A percentile compares a stretch with the other conserved stretches of the same genome.
phyloP scores from a whole-genome alignment of 1,284 basidiomycete genomes.

The Heterobasidion irregulare region DNA sequence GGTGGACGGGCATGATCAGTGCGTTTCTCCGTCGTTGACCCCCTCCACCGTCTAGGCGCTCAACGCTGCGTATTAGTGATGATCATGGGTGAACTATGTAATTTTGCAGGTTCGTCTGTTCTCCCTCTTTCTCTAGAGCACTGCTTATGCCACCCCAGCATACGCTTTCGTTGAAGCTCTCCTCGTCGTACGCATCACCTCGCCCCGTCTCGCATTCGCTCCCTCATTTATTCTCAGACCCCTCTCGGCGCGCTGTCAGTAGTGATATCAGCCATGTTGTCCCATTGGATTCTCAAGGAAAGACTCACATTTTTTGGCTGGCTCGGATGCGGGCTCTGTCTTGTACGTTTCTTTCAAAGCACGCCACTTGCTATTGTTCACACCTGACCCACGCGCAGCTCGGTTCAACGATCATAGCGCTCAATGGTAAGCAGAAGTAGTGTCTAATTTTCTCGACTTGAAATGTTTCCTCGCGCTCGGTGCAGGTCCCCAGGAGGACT shows the following conservation, averaged over 20 bases:
- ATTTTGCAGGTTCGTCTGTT: conserved; percentile 60
- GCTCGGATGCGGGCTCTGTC: conserved; percentile 87
- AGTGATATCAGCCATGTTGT: conserved; percentile 90
- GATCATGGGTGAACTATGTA: conserved; percentile 76
- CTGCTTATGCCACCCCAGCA: conserved; percentile 32
- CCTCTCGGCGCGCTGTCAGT: conserved; percentile 95
- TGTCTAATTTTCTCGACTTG: not conserved
- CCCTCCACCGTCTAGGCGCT: not conserved
- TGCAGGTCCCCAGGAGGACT: conserved; percentile 74
- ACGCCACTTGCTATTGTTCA: not conserved
- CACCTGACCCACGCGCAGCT: conserved; percentile 34
- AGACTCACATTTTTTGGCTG: conserved; percentile 88
- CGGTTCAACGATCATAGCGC: conserved; percentile 80
- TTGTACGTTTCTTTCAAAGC: conserved; percentile 35
- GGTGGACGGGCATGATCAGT: conserved; percentile 86
- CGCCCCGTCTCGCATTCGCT: conserved; percentile 2
- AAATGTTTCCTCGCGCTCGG: not conserved
- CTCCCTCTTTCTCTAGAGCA: not conserved
- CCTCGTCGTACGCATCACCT: conserved; percentile 57
- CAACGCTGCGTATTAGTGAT: conserved; percentile 45
- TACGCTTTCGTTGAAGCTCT: conserved; percentile 89
- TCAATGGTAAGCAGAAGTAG: conserved; percentile 44
- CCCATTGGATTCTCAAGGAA: conserved; percentile 91
- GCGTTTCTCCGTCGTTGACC: conserved; percentile 18
- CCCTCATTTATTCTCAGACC: conserved; percentile 40